A percentile compares a stretch with the other conserved stretches of the same genome.
phyloP scores from a whole-genome alignment of 2,329 filamentous ascomycete genomes.

The Westerdykella ornata region DNA sequence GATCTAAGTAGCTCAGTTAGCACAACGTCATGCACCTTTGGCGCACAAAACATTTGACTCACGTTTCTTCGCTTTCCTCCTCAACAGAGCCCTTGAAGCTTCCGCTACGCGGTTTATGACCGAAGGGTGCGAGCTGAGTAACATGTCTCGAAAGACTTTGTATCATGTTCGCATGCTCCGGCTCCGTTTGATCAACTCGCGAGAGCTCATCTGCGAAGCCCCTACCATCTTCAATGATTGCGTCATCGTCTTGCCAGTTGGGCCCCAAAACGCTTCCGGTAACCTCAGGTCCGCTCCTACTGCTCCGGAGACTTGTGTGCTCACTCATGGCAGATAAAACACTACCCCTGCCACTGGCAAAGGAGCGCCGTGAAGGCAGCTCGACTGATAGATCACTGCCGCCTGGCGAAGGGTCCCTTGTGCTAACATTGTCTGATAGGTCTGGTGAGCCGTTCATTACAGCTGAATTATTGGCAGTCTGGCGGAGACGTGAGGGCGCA shows the following conservation, averaged over 20 bases:
- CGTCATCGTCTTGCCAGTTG: slow-evolving; percentile 12
- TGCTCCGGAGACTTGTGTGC: slow-evolving; percentile 19
- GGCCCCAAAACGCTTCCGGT: slow-evolving; percentile 23
- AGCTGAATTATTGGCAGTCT: slow-evolving; percentile 72
- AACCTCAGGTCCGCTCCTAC: slow-evolving; percentile 8
- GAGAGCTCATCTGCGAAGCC: slow-evolving; percentile 33
- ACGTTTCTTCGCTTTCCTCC: slow-evolving; percentile 18
- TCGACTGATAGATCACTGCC: slow-evolving; percentile 25
- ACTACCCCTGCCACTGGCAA: slow-evolving; percentile 28
- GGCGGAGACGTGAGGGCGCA: slow-evolving; percentile 70
- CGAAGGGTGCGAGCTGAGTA: slow-evolving; percentile 27
- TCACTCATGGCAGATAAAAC: slow-evolving; percentile 27
- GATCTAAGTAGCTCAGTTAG: neutral
- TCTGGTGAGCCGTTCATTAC: slow-evolving; percentile 44
- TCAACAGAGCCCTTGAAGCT: slow-evolving; percentile 9
- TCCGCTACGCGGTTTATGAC: slow-evolving; percentile 6
- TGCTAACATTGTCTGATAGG: slow-evolving; percentile 25
- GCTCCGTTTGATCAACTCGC: slow-evolving; percentile 33
- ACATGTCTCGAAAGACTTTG: slow-evolving; percentile 29
- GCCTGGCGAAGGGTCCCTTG: slow-evolving; percentile 29
- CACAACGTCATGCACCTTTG: neutral
- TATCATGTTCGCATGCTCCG: slow-evolving; percentile 29
- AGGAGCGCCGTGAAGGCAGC: slow-evolving; percentile 19
- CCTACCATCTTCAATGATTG: slow-evolving; percentile 24
- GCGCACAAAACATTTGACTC: neutral